Base-by-base conservation (phyloP, 2,329 filamentous ascomycete species). In the Cyclaneusma minus region DNA sequence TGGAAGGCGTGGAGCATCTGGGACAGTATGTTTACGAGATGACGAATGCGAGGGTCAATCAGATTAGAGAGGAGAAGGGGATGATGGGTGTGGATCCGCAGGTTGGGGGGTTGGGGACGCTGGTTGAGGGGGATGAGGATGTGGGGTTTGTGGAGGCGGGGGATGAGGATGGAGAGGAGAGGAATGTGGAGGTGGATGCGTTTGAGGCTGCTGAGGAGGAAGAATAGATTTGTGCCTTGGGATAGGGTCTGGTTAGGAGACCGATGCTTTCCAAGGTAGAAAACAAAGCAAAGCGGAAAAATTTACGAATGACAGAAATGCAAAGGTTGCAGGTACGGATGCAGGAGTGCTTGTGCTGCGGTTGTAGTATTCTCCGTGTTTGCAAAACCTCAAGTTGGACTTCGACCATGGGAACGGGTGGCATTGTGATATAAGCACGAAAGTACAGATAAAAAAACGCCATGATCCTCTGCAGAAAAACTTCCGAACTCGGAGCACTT, bases 21-120 rank as follows among this genome's bases (percentile, higher is more conserved):
- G 89, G 89, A 0, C 79, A 93, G 53, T 98, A 94, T 50, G 87
- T 98, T 13, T 93, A 71, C 48, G 82, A 98, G 51, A 98, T 98
- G 83, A 92, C 84, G 3, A 68, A 77, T 17, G 30, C 44, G 7
- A 48, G 44, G 21, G 38, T 49, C 4, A 36, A 43, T 28, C 43
- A 49, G 26, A 18, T 48, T 10, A 38, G 40, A 24, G 36, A 7
- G 24, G 10, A 16, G 16, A 16, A 16, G 13, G 15, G 11, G 12
- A 23, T 20, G 18, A n/a, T n/a, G n/a, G n/a, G n/a, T n/a, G n/a
- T 20, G 18, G 18, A 20, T 20, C 7, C 11, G 11, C 7, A 20
- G 18, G 18, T 20, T 20, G 18, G 11, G 18, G 11, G 7, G 11
- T 7, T 7, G 18, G 18, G 7, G 7, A 20, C 7, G 18, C 7